Conservation (phyloP, 805 yeast genomes). For the Isabelozyma pseudorhagii region DNA sequence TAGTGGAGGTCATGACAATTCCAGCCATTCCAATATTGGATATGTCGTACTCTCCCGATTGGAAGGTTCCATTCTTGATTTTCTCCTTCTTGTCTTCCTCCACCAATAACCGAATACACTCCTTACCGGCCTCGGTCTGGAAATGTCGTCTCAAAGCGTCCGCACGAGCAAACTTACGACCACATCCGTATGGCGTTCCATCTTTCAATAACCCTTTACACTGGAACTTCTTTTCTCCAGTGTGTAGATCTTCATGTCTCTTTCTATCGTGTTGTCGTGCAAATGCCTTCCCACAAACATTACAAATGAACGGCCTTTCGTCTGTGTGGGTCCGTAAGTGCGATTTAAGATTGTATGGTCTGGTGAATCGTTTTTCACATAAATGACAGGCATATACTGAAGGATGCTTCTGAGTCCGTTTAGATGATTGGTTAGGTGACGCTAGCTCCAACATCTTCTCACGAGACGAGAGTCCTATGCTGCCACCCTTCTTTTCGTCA, state of each 20-base stretch:
- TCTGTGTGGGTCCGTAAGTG: conserved; percentile 89
- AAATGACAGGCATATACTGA: conserved; percentile 73
- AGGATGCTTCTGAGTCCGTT: conserved; percentile 67
- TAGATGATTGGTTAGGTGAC: conserved; percentile 49
- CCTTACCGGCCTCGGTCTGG: conserved; percentile 46
- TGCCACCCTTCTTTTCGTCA: conserved; percentile 25
- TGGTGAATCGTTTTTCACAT: conserved; percentile 83
- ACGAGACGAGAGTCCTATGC: conserved; percentile 28
- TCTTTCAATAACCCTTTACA: conserved; percentile 64
- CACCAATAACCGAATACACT: conserved; percentile 36
- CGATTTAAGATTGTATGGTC: conserved; percentile 90
- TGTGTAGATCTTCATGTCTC: conserved; percentile 54
- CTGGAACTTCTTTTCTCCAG: conserved; percentile 71
- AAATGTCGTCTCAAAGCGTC: conserved; percentile 45
- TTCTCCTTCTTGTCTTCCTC: conserved; percentile 39
- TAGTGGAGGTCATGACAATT: background rate
- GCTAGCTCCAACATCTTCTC: conserved; percentile 69
- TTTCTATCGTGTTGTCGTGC: conserved; percentile 46
- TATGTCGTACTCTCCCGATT: background rate
- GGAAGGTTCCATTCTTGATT: conserved; percentile 3
- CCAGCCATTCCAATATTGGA: background rate
- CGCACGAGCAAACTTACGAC: conserved; percentile 44
- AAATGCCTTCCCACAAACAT: conserved; percentile 75
- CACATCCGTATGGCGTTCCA: conserved; percentile 49
- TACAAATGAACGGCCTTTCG: conserved; percentile 74